These are phyloP conservation scores for Phytophthora melonis DNA, from an alignment of 352 stramenopile species.

Conservation along the genomic window DNA sequence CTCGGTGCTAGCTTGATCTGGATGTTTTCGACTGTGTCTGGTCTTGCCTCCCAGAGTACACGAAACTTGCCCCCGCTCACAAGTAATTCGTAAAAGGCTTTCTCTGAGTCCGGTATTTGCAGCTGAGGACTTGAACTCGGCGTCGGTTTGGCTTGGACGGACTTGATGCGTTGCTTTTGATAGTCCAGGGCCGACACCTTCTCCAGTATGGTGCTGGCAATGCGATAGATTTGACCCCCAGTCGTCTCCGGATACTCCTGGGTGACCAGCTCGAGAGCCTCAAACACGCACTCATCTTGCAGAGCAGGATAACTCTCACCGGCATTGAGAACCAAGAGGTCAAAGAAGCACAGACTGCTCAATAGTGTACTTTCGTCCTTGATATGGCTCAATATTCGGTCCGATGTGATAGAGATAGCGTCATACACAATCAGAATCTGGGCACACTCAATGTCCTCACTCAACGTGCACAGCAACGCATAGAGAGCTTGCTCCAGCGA, in stretches of 20 bases:
- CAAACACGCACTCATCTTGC: conserved; percentile 37
- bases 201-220: conserved; percentile 34
- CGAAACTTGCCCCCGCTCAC: conserved; percentile 33
- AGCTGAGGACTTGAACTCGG: conserved; percentile 5
- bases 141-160: neutral
- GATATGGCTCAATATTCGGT: conserved; percentile 41
- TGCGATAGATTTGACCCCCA: conserved; percentile 27
- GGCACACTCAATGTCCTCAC: conserved; percentile 37
- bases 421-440: conserved; percentile 52
- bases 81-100: conserved; percentile 36
- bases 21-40: conserved; percentile 41
- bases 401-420: conserved; percentile 42
- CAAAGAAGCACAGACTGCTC: conserved; percentile 42
- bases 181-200: conserved; percentile 37
- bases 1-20: conserved; percentile 44
- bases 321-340: conserved; percentile 32
- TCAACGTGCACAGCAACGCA: conserved; percentile 43
- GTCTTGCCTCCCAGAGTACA: conserved; percentile 35
- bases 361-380: conserved; percentile 44
- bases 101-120: conserved; percentile 21
- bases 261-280: conserved; percentile 26
- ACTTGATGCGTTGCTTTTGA: conserved; percentile 18
- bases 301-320: conserved; percentile 29
- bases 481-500: conserved; percentile 45
- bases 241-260: conserved; percentile 30